Evolutionary conservation across 1,139 yeast genomes (phyloP), one percentile per base, ranked within the genome.

Genomic region (Blastobotrys arbuscula): DNA sequence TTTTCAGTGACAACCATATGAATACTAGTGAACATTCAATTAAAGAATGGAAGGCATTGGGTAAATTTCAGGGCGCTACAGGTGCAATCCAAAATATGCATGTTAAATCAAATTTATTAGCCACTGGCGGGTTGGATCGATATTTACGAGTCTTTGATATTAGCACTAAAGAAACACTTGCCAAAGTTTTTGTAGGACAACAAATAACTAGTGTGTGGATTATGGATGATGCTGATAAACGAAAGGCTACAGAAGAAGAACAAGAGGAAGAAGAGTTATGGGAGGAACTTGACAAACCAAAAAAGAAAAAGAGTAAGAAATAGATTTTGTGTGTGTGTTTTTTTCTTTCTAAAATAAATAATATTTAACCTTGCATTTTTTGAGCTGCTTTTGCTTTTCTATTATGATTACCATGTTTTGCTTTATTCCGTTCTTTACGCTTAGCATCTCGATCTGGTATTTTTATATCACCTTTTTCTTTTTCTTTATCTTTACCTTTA

Each of bases 81-180:
- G 66, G 66, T 28, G 55, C 62, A 16, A 61, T 60, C 18, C 59
- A 56, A 47, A 57, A 57, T 15, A 42, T 60, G 38, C 49, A 57
- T 34, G 34, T 51, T 13, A 48, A 50, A 23, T 42, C 44, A 10
- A 50, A 43, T 18, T 49, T 56, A 15, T 50, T 82, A 9, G 74
- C 77, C 2, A 74, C 88, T 23, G 96, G 95, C 39, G 96, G 96
- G 0, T 74, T 89, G 35, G 97, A 90, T 63, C 75, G 96, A 60
- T 90, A 88, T 63, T 73, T 88, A 39, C 75, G 97, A 50, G 86
- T 86, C 2, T 90, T 78, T 65, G 83, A 86, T 54, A 62, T 80
- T 7, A 69, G 67, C 2, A 66, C 79, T 0, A 72, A 95, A 47
- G 77, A 78, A 43, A 70, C 79, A 46, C 67, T 82, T 16, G 88